Percentiles rank a stretch among this genome's conserved stretches.
Evolutionary conservation across 352 stramenopile genomes (phyloP).

Genomic region (Saprolegnia diclina): DNA sequence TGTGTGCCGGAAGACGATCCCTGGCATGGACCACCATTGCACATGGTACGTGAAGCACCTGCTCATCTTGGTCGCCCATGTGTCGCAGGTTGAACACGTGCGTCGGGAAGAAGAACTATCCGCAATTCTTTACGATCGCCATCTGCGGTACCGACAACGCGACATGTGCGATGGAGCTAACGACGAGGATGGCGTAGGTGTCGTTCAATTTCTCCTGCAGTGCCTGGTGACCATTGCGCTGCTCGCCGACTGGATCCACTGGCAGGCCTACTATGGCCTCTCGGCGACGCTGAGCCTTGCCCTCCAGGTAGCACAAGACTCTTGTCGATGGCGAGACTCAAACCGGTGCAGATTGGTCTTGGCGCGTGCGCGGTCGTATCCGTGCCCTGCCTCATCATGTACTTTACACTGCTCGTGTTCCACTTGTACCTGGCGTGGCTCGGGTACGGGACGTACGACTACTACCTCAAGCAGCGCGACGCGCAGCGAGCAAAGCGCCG

Average conservation of each 20-base stretch:
- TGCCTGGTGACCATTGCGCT: constrained; percentile 42
- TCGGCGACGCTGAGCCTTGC: background rate
- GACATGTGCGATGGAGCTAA: background rate
- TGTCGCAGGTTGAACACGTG: constrained; percentile 69
- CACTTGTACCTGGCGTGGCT: constrained; percentile 72
- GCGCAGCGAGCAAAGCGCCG: constrained; percentile 39
- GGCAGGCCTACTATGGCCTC: constrained; percentile 25
- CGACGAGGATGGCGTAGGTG: constrained; percentile 28
- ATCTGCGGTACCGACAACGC: constrained; percentile 32
- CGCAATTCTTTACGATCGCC: constrained; percentile 82
- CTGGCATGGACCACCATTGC: constrained; percentile 81
- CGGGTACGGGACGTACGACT: constrained; percentile 84
- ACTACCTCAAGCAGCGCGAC: constrained; percentile 74
- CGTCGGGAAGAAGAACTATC: constrained; percentile 76
- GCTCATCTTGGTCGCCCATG: background rate
- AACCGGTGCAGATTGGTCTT: background rate
- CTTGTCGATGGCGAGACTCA: background rate
- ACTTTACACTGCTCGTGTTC: constrained; percentile 76
- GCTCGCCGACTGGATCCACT: constrained; percentile 5
- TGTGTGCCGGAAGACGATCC: constrained; percentile 68
- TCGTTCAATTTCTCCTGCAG: constrained; percentile 63
- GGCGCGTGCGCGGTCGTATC: constrained; percentile 53
- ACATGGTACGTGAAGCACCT: constrained; percentile 44
- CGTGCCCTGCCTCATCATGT: constrained; percentile 78
- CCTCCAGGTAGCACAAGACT: background rate